Evolutionary conservation across 2,329 filamentous ascomycete genomes (phyloP), one percentile per base, ranked within the genome.

Genomic region (Albifimbria verrucaria): DNA sequence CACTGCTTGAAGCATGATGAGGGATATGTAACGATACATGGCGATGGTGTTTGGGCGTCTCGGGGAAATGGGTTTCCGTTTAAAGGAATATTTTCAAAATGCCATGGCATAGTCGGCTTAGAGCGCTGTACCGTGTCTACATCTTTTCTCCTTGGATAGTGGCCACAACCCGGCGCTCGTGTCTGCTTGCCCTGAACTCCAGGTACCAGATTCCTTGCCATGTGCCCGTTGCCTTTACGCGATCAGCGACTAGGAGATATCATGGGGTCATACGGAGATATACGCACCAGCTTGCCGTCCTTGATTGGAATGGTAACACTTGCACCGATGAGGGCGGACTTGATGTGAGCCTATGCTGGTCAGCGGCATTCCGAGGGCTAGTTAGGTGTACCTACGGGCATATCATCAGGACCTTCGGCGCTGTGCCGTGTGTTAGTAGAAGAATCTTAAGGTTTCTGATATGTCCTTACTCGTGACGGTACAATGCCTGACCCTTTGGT

Each of bases 201-300:
- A 97, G 75, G 70, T 95, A 96, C 89, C 90, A 97, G 55, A 97
- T 93, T 0, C 94, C 85, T 64, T 94, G 90, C 90, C 89, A 93
- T 4, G 84, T 88, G 21, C 85, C 85, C 12, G 81, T 82, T 21
- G 79, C 79, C 78, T 82, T 43, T 20, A 7, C 23, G 2, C 20
- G 39, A 42, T 61, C 47, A 61, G 58, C 43, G 15, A 10, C n/a
- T 28, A 12, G 15, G 12, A 44, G 4, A 21, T 15, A 2, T 12
- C 18, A 9, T 15, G 28, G 36, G 6, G 7, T 41, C 12, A 7
- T 17, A 21, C 5, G n/a, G 21, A 24, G 23, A n/a, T n/a, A n/a
- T 26, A 72, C 79, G 65, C 66, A 83, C 86, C 67, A 97, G 70
- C 62, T 82, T 86, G 39, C 94, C 94, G 65, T 97, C 86, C 55